A percentile compares a stretch with the other conserved stretches of the same genome.
Evolutionary conservation across 2,329 filamentous ascomycete genomes (phyloP).

Genomic region (Rutstroemia sp.): DNA sequence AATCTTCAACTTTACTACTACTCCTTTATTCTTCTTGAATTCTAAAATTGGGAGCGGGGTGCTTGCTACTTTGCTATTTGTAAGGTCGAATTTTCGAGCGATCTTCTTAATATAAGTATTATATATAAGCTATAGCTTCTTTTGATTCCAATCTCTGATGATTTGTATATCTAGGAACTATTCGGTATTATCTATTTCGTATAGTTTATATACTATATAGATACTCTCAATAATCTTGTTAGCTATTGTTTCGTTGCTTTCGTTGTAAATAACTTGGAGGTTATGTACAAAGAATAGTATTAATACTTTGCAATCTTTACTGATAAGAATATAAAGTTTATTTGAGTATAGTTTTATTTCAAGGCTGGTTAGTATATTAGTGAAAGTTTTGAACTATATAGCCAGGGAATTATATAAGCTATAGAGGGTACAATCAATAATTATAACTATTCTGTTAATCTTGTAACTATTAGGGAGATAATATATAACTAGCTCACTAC

Average conservation of each 20-base stretch:
- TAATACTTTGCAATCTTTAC: neutral
- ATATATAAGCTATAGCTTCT: neutral
- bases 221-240: neutral
- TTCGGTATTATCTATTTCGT: neutral
- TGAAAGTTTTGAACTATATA: neutral
- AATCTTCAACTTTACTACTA: too few relatives aligned
- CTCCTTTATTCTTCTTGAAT: too few relatives aligned
- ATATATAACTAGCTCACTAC: neutral
- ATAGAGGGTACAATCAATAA: neutral
- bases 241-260: accelerated
- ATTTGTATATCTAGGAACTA: neutral
- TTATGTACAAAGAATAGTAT: neutral
- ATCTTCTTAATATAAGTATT: neutral
- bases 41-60: too few relatives aligned
- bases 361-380: neutral
- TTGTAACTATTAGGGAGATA: neutral
- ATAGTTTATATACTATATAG: neutral
- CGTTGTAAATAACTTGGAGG: too few relatives aligned
- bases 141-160: neutral
- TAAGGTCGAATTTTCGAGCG: neutral
- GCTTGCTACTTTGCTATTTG: too few relatives aligned
- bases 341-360: neutral
- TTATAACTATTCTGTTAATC: neutral
- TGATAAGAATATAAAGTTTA: neutral
- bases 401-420: neutral